Conservation (phyloP, 768 basidiomycete genomes). For the Candolleomyces eurysporus region DNA sequence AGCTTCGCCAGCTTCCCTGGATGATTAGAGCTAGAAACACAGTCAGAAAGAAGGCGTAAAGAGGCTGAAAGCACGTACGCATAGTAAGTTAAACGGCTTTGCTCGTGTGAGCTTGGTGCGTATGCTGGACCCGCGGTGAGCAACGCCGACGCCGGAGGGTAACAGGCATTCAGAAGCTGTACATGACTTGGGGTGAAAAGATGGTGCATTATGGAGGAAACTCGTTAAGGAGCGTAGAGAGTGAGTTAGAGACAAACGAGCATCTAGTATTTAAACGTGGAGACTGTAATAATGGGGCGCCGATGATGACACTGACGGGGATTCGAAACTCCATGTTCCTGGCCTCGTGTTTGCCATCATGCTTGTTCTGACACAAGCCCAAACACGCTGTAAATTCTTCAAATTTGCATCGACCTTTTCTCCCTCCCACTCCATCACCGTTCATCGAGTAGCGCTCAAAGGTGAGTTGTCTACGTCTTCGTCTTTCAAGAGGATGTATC, state of each 20-base stretch:
- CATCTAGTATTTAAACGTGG: not conserved
- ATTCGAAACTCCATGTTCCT: not conserved
- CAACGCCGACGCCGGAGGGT: constrained; percentile 75
- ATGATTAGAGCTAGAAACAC: constrained; percentile 56
- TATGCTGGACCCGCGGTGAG: constrained; percentile 74
- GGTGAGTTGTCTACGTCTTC: too few relatives aligned
- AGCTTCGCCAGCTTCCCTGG: constrained; percentile 80
- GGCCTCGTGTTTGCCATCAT: not conserved
- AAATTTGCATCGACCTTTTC: not conserved
- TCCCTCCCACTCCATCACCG: not conserved
- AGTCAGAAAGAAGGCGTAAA: not conserved
- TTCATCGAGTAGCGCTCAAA: constrained; percentile 8
- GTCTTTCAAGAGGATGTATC: constrained; percentile 34
- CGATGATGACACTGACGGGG: not conserved
- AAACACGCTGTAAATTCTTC: not conserved
- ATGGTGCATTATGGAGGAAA: constrained; percentile 50
- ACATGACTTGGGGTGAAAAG: constrained; percentile 83
- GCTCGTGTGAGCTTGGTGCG: constrained; percentile 79
- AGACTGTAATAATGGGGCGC: not conserved
- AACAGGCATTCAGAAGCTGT: constrained; percentile 80
- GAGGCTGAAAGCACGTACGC: constrained; percentile 39
- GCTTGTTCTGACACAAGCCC: not conserved
- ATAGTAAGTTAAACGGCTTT: constrained; percentile 84
- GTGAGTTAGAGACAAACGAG: not conserved
- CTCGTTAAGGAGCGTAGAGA: constrained; percentile 9